Evolutionary conservation across 1,139 yeast species (phyloP).

Genomic region (Candida neerlandica): DNA sequence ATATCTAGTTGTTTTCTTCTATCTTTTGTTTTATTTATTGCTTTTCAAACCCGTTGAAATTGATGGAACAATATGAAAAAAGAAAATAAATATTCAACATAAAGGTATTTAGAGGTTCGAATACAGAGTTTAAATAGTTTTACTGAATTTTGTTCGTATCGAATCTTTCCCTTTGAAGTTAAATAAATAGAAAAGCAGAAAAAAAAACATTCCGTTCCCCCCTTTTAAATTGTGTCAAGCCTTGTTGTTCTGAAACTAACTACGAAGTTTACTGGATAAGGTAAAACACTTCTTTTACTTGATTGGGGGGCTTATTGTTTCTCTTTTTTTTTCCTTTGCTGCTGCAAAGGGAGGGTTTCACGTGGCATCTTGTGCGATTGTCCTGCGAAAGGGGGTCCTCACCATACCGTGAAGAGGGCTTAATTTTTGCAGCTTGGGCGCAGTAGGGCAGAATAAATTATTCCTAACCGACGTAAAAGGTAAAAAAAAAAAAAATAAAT

Average conservation of each 20-base stretch:
- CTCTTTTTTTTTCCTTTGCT: background rate
- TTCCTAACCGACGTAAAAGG: no score
- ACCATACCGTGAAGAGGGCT: background rate
- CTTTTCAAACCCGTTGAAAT: background rate
- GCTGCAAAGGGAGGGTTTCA: background rate
- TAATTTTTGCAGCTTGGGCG: background rate
- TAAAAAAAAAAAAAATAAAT: no score
- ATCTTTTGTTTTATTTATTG: background rate
- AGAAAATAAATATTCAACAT: background rate
- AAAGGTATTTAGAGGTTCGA: background rate
- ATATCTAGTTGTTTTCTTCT: background rate
- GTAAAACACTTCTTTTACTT: background rate
- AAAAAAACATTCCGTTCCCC: background rate
- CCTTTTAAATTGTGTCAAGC: constrained; percentile 1
- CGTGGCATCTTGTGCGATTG: background rate
- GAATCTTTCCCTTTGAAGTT: background rate
- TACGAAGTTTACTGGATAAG: background rate
- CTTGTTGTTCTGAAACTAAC: background rate
- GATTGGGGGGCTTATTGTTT: background rate
- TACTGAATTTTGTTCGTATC: background rate
- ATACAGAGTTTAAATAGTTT: background rate
- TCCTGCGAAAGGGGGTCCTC: background rate
- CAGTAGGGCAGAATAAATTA: background rate
- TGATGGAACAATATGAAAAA: background rate
- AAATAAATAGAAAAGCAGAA: background rate